phyloP scores from a whole-genome alignment of 306 rosid genomes.

The Amphicarpaea edgeworthii region DNA sequence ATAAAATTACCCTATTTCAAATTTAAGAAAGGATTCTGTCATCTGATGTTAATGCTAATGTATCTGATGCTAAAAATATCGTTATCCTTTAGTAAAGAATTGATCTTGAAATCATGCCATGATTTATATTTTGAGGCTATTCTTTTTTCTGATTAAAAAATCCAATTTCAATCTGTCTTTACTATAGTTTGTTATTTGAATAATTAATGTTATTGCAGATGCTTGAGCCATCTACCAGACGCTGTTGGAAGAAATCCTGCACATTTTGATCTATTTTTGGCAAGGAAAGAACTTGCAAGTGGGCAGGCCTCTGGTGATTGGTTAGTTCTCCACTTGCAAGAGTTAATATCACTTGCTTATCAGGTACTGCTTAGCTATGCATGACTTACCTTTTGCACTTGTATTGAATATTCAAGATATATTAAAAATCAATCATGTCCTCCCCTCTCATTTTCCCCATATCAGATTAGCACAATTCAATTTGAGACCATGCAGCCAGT shows the following conservation, averaged over 20 bases:
- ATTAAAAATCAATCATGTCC: slow-evolving; percentile 31
- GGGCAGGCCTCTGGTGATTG: slow-evolving; percentile 70
- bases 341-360: slow-evolving; percentile 95
- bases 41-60: slow-evolving; percentile 24
- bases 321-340: slow-evolving; percentile 93
- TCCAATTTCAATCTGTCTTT: slow-evolving; percentile 9
- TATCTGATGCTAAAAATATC: slow-evolving; percentile 28
- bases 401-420: slow-evolving; percentile 25
- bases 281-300: slow-evolving; percentile 67
- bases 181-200: slow-evolving; percentile 27
- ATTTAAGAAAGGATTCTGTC: slow-evolving; percentile 14
- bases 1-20: slow-evolving; percentile 18
- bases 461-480: slow-evolving; percentile 94
- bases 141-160: not conserved
- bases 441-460: slow-evolving; percentile 17
- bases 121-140: slow-evolving; percentile 31
- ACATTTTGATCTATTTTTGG: slow-evolving; percentile 88
- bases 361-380: slow-evolving; percentile 67
- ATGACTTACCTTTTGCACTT: slow-evolving; percentile 35
- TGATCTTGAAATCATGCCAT: not conserved
- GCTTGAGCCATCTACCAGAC: slow-evolving; percentile 87
- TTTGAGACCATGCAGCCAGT: slow-evolving; percentile 96
- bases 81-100: slow-evolving; percentile 25
- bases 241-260: slow-evolving; percentile 92
- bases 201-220: slow-evolving; percentile 61